Base-by-base conservation (phyloP, 345 rosid genomes). In the Camelina hispida region DNA sequence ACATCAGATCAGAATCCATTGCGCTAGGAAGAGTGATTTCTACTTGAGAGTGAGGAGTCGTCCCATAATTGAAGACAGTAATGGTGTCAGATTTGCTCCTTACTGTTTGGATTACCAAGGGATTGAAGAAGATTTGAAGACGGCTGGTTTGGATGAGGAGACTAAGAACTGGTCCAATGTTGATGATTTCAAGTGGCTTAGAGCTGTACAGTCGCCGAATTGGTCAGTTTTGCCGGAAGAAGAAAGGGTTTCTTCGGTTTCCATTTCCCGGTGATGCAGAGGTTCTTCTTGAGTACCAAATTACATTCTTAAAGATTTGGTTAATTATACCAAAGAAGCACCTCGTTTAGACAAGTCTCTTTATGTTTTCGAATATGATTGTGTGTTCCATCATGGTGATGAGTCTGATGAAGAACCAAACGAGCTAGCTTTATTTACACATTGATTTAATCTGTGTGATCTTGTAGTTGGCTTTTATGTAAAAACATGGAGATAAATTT, bases 101-200 rank as follows among this genome's bases (percentile, higher is more conserved):
- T 88, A 86, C 64, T 89, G 89, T 84, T 82, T 93, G 83, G 75
- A 77, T 30, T 94, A 91, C 43, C 65, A 82, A 38, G 97, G 93
- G 74, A 83, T 94, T n/a, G 89, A 83, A 34, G 83, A 83, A 42
- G 93, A 94, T 56, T 71, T 94, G 81, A 78, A 67, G 79, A 80
- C 32, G 12, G 93, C 95, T 0, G 87, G 84, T 13, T 74, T 94
- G 76, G 84, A 58, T 14, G 88, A 84, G 73, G 98, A 94, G 83
- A 86, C 82, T 0, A 83, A 73, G 48, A 87, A 82, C 62, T 89
- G 97, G 98, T 74, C 69, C 54, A 85, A 82, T 82, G 96, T 89
- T 13, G 97, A 91, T 84, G 97, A 94, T 82, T 94, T 94, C 74
- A 80, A 83, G 86, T 94, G 98, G 97, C 50, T 94, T 62, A 85